Evolutionary conservation across 352 stramenopile species (phyloP).

Genomic region (Phytophthora pseudosyringae): DNA sequence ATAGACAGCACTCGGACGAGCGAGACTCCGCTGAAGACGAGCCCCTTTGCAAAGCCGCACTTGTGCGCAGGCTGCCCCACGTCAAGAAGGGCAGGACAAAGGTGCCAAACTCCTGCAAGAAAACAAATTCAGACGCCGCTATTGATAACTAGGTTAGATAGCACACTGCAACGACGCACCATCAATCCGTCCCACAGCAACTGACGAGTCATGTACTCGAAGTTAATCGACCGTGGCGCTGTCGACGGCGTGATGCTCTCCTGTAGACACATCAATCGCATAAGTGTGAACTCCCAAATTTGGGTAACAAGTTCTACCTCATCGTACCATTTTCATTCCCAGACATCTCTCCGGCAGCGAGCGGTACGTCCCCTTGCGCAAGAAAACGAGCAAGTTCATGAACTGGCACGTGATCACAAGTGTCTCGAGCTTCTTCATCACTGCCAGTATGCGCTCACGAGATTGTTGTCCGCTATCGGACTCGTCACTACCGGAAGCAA

Average conservation of each 20-base stretch:
- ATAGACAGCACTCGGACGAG: constrained; percentile 66
- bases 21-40: constrained; percentile 7
- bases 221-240: constrained; percentile 76
- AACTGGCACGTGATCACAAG: constrained; percentile 72
- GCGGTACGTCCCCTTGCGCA: constrained; percentile 73
- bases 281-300: not conserved
- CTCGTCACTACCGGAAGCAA: not conserved
- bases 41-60: constrained; percentile 14
- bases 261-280: constrained; percentile 30
- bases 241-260: constrained; percentile 63
- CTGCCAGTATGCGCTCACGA: constrained; percentile 43
- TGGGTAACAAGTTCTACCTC: not conserved
- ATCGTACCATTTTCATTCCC: constrained; percentile 69
- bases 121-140: constrained; percentile 7
- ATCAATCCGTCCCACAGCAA: constrained; percentile 85
- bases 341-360: constrained; percentile 79
- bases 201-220: constrained; percentile 89
- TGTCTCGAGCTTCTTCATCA: constrained; percentile 82
- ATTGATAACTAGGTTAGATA: not conserved
- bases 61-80: constrained; percentile 53
- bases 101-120: constrained; percentile 74
- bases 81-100: constrained; percentile 80
- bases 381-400: constrained; percentile 74
- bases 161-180: constrained; percentile 39
- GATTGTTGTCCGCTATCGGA: constrained; percentile 5